phyloP scores from a whole-genome alignment of 345 rosid genomes.

The Conringia planisiliqua region DNA sequence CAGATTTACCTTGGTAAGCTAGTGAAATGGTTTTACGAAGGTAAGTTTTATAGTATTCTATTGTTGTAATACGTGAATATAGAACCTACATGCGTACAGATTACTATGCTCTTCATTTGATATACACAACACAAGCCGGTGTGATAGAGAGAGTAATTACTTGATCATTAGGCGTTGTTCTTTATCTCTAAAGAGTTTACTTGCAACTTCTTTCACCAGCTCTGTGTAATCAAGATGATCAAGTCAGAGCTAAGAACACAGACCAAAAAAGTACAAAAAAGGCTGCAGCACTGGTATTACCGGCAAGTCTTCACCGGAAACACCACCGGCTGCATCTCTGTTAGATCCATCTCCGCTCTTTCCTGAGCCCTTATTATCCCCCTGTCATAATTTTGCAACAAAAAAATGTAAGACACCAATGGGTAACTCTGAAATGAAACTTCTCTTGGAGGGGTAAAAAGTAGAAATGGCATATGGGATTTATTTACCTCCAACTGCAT shows the following conservation, averaged over 20 bases:
- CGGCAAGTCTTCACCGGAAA: slow-evolving; percentile 53
- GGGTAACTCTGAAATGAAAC: neutral
- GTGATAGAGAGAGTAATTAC: slow-evolving; percentile 25
- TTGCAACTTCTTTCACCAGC: slow-evolving; percentile 30
- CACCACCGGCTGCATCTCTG: slow-evolving; percentile 50
- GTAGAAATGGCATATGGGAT: neutral
- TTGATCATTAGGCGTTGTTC: slow-evolving; percentile 32
- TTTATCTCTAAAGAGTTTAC: slow-evolving; percentile 10
- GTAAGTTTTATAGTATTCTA: neutral
- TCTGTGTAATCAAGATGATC: slow-evolving; percentile 5
- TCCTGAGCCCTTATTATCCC: slow-evolving; percentile 68
- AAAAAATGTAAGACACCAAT: neutral
- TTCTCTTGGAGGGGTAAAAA: neutral
- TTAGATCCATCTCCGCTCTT: slow-evolving; percentile 61
- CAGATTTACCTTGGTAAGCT: neutral
- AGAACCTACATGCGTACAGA: slow-evolving; percentile 26
- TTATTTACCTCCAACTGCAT: slow-evolving; percentile 67
- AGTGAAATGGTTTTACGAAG: neutral
- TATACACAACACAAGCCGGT: slow-evolving; percentile 16
- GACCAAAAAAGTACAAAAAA: neutral
- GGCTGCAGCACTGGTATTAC: slow-evolving; percentile 25
- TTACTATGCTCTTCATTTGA: slow-evolving; percentile 1
- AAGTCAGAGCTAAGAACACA: neutral
- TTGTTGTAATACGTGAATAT: neutral
- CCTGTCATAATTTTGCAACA: slow-evolving; percentile 39